Evolutionary conservation across 352 stramenopile species (phyloP).

Genomic region (Phytophthora podocarpi): DNA sequence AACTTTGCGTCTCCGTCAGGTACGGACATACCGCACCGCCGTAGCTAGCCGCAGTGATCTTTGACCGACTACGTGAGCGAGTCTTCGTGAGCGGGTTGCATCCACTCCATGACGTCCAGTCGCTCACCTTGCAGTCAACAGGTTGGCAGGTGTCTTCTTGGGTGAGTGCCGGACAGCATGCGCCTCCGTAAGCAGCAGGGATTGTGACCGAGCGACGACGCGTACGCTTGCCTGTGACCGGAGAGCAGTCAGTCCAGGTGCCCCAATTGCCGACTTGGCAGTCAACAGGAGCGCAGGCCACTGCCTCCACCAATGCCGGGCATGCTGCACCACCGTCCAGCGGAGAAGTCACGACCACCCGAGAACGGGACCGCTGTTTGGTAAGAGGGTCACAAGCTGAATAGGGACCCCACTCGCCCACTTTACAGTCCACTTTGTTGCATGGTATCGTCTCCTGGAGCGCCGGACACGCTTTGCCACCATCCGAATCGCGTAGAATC

Average conservation of each 20-base stretch:
- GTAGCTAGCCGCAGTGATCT: constrained; percentile 38
- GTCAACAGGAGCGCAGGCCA: constrained; percentile 45
- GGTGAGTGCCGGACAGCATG: constrained; percentile 35
- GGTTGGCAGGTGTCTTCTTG: constrained; percentile 49
- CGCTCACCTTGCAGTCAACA: constrained; percentile 48
- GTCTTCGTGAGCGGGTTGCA: constrained; percentile 48
- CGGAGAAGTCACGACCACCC: constrained; percentile 40
- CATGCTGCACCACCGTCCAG: constrained; percentile 61
- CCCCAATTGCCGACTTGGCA: constrained; percentile 63
- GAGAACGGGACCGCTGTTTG: constrained; percentile 50
- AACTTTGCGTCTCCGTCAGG: constrained; percentile 40
- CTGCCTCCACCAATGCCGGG: constrained; percentile 32
- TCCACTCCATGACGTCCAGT: constrained; percentile 46
- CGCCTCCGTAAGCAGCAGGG: constrained; percentile 40
- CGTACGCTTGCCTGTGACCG: constrained; percentile 41
- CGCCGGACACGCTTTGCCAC: constrained; percentile 44
- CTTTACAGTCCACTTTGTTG: constrained; percentile 47
- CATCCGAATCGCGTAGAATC: constrained; percentile 45
- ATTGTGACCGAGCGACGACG: constrained; percentile 41
- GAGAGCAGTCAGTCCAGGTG: constrained; percentile 47
- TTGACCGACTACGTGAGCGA: constrained; percentile 39
- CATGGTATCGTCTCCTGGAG: constrained; percentile 46
- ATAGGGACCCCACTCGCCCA: constrained; percentile 54
- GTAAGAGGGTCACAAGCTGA: constrained; percentile 43
- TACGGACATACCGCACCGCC: constrained; percentile 40